Conservation (phyloP, 2,329 filamentous ascomycete genomes). For the Dothistroma pini region DNA sequence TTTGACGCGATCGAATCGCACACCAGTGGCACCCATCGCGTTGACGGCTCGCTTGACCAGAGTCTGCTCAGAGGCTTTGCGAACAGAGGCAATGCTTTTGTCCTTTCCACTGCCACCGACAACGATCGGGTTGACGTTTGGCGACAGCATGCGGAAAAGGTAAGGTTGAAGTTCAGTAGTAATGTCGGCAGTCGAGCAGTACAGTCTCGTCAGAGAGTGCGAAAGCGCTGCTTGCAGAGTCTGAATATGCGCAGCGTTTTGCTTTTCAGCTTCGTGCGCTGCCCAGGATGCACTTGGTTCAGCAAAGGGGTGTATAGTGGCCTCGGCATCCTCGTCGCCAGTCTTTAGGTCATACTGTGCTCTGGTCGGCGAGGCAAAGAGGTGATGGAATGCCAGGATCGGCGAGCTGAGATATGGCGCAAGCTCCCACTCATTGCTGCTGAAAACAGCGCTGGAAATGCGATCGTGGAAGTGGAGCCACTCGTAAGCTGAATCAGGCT, state of each 20-base stretch:
- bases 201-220: constrained; percentile 68
- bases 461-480: constrained; percentile 93
- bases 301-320: constrained; percentile 62
- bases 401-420: constrained; percentile 82
- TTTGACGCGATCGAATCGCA: constrained; percentile 74
- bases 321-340: constrained; percentile 37
- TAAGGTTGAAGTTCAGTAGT: constrained; percentile 82
- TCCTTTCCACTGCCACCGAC: constrained; percentile 53
- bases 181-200: constrained; percentile 73
- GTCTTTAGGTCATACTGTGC: constrained; percentile 42
- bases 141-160: constrained; percentile 76
- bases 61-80: constrained; percentile 76
- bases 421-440: constrained; percentile 91
- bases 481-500: constrained; percentile 82
- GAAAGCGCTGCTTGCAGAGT: constrained; percentile 69
- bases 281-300: constrained; percentile 78
- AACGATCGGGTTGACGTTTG: constrained; percentile 86
- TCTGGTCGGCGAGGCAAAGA: constrained; percentile 73
- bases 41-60: constrained; percentile 78
- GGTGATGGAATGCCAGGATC: constrained; percentile 81
- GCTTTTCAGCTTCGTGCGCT: constrained; percentile 75
- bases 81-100: constrained; percentile 64
- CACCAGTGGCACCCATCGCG: constrained; percentile 76
- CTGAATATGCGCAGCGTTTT: constrained; percentile 70
- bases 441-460: constrained; percentile 72